Evolutionary conservation across 2,329 filamentous ascomycete genomes (phyloP).

Genomic region (Orbilia oligospora): DNA sequence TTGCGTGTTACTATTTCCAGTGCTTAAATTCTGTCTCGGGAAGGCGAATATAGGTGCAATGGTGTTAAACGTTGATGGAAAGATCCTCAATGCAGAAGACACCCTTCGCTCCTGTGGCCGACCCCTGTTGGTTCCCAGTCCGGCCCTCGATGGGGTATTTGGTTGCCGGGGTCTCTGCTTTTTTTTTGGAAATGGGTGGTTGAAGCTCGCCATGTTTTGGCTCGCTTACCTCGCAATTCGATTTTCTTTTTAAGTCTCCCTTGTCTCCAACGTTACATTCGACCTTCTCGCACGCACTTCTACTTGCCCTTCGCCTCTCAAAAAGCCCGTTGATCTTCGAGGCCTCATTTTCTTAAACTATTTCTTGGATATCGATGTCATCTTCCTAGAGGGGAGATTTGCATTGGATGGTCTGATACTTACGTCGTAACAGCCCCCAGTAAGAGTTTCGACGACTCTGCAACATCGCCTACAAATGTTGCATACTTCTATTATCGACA

Average conservation of each 20-base stretch:
- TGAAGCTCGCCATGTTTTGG: slow-evolving; percentile 55
- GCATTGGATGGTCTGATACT: slow-evolving; percentile 1
- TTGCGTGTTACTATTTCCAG: slow-evolving; percentile 56
- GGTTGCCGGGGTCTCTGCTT: slow-evolving; percentile 38
- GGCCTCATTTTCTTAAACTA: slow-evolving; percentile 28
- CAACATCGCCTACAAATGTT: slow-evolving; percentile 37
- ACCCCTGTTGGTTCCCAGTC: slow-evolving; percentile 41
- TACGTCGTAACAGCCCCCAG: neutral
- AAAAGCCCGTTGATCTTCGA: slow-evolving; percentile 27
- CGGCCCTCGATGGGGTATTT: slow-evolving; percentile 51
- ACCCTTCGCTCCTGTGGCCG: slow-evolving; percentile 38
- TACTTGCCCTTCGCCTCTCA: slow-evolving; percentile 38
- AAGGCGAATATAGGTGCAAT: slow-evolving; percentile 41
- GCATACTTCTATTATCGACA: slow-evolving; percentile 16
- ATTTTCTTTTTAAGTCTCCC: slow-evolving; percentile 50
- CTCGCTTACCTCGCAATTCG: slow-evolving; percentile 27
- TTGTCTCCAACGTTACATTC: slow-evolving; percentile 56
- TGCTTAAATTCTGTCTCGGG: slow-evolving; percentile 41
- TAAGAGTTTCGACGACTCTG: slow-evolving; percentile 25
- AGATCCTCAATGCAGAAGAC: slow-evolving; percentile 11
- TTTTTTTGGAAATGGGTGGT: slow-evolving; percentile 25
- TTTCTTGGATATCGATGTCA: slow-evolving; percentile 28
- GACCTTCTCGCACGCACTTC: slow-evolving; percentile 48
- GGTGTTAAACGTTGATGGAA: slow-evolving; percentile 21
- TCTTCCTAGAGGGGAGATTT: slow-evolving; percentile 19